Conservation (phyloP, 2,329 filamentous ascomycete genomes). For the Dothidotthia symphoricarpi region DNA sequence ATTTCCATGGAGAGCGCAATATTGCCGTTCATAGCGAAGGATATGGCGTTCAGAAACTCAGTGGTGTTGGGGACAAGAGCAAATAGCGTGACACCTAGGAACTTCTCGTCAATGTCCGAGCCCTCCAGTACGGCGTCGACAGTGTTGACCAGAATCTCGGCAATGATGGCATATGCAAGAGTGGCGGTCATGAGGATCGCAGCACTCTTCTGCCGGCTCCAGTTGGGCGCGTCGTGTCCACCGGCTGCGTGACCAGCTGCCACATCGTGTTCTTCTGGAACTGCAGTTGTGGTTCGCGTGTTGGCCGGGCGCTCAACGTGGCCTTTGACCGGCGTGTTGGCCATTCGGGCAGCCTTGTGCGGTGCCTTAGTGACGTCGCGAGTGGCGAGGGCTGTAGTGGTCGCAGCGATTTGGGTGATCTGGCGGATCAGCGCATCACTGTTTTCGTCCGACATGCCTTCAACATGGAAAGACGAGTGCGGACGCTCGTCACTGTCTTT, state of each 20-base stretch:
- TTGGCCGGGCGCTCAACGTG: constrained; percentile 41
- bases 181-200: constrained; percentile 87
- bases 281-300: constrained; percentile 44
- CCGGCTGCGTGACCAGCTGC: constrained; percentile 47
- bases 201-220: constrained; percentile 87
- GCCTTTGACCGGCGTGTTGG: constrained; percentile 34
- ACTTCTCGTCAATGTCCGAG: constrained; percentile 93
- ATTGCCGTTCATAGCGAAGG: constrained; percentile 99
- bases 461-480: constrained; percentile 51
- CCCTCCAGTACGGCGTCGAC: constrained; percentile 94
- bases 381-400: constrained; percentile 82
- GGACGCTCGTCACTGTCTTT: constrained; percentile 37
- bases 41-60: constrained; percentile 98
- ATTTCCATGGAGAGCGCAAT: constrained; percentile 99
- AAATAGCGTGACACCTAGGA: constrained; percentile 93
- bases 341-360: constrained; percentile 51
- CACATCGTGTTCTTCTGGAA: constrained; percentile 48
- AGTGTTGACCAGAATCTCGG: constrained; percentile 93
- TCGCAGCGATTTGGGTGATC: constrained; percentile 90
- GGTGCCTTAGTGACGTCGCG: constrained; percentile 64
- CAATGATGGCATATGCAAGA: constrained; percentile 90
- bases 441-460: constrained; percentile 76
- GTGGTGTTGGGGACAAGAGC: constrained; percentile 97
- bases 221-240: constrained; percentile 97
- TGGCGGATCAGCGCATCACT: constrained; percentile 79